A percentile compares a stretch with the other conserved stretches of the same genome.
Conservation (phyloP, 192 early-diverging fungal species). For the Spizellomyces sp. region DNA sequence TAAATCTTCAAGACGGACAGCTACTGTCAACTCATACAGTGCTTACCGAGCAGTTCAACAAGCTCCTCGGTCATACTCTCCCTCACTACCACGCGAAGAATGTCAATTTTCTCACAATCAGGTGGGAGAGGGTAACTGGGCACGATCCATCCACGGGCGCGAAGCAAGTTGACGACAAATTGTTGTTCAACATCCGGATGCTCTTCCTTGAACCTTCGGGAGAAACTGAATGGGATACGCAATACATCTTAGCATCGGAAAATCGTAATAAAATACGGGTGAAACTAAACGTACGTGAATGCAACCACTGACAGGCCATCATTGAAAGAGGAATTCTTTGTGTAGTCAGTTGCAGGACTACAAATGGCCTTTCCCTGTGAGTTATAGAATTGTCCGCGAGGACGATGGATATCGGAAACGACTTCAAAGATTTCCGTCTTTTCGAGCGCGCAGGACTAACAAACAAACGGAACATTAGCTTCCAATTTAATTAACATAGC, state of each 20-base stretch:
- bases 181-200: neutral
- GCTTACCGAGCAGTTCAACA: neutral
- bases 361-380: neutral
- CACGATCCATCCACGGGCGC: neutral
- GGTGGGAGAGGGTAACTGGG: conserved; percentile 1
- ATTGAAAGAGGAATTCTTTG: neutral
- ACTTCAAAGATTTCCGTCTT: neutral
- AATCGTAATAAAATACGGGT: too few relatives aligned
- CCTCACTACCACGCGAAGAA: neutral
- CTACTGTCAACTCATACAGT: neutral
- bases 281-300: too few relatives aligned
- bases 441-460: neutral
- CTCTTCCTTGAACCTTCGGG: neutral
- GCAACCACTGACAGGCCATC: neutral
- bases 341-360: neutral
- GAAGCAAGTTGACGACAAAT: neutral
- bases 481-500: too few relatives aligned
- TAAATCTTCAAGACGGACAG: too few relatives aligned
- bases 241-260: too few relatives aligned
- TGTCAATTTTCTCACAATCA: neutral
- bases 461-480: too few relatives aligned
- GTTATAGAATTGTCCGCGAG: neutral
- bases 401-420: neutral
- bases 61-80: neutral
- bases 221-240: neutral